These are phyloP conservation scores for Lycium barbarum DNA, from an alignment of 257 asterid species.

Conservation along the genomic window DNA sequence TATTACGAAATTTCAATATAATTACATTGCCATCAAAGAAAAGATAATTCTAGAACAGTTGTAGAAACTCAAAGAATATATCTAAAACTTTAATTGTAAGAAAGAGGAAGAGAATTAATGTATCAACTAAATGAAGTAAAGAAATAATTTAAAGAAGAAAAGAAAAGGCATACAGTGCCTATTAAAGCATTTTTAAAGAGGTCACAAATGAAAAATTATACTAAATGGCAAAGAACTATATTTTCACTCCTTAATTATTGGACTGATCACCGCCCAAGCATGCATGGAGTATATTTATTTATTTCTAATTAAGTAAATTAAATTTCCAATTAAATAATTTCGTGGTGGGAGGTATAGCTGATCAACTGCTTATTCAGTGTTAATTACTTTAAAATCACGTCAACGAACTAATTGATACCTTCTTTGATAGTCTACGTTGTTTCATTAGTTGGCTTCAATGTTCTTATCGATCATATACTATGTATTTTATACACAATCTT, in stretches of 20 bases:
- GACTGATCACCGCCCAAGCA: neutral
- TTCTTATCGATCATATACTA: neutral
- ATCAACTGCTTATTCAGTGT: conserved; percentile 33
- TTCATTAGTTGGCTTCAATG: neutral
- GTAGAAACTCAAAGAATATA: too few relatives aligned
- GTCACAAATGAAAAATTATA: too few relatives aligned
- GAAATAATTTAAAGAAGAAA: too few relatives aligned
- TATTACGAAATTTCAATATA: too few relatives aligned
- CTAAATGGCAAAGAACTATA: too few relatives aligned
- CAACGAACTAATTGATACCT: neutral
- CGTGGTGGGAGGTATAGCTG: neutral
- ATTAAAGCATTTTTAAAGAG: too few relatives aligned
- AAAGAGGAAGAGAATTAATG: too few relatives aligned
- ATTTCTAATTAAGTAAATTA: neutral
- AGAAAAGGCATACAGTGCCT: too few relatives aligned
- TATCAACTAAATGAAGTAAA: too few relatives aligned
- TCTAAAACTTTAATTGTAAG: too few relatives aligned
- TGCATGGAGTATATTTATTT: neutral
- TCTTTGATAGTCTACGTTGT: neutral
- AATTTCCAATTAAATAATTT: neutral
- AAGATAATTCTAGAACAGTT: too few relatives aligned
- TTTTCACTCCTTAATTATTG: neutral
- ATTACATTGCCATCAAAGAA: too few relatives aligned
- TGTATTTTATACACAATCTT: neutral
- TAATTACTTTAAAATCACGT: conserved; percentile 22